Evolutionary conservation across 108 stramenopile species (phyloP), one percentile per base, ranked within the genome.

Genomic region (Nitzschia putrida): DNA sequence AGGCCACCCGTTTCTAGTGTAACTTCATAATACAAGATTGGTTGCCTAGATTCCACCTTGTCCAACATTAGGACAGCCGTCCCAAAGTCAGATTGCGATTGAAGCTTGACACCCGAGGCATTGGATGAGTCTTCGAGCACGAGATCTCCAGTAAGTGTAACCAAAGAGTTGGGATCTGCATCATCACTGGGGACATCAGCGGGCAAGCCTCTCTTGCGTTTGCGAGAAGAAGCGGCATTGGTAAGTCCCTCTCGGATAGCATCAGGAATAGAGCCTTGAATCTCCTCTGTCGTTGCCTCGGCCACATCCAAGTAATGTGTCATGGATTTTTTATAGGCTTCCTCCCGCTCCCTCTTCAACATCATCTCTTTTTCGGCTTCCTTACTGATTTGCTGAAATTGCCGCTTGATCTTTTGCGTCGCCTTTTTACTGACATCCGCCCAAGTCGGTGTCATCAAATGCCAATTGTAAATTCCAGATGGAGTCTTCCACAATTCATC

Each of bases 401-500:
- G 85, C 44, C 88, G 78, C 49, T 94, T 83, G 53, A 71, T 79
- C 66, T 86, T 79, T 18, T 79, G 57, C 40, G 78, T 61, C 21
- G 77, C 84, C 68, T 93, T 92, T 43, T 83, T 87, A 12, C 60
- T 83, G 39, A 82, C 80, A 45, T 93, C 93, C 8, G 95, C 94
- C 98, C 98, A 98, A 10, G 80, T 80, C 5, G 82, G 96, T 0
- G 93, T 85, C 69, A 88, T 84, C 9, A 98, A 78, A 72, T 97
- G 91, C 98, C 98, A 98, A 69, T 92, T 92, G 41, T 93, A 74
- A 50, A 97, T 81, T 10, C 98, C 96, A 13, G 85, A 82, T 13
- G 80, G 79, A 2, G 97, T 97, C 56, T 88, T 83, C 64, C 85
- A 70, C 26, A 82, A 67, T 10, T 76, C 73, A 72, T 86, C 54